Conservation (phyloP, 129 eudicot genomes). For the Lactuca sativa region DNA sequence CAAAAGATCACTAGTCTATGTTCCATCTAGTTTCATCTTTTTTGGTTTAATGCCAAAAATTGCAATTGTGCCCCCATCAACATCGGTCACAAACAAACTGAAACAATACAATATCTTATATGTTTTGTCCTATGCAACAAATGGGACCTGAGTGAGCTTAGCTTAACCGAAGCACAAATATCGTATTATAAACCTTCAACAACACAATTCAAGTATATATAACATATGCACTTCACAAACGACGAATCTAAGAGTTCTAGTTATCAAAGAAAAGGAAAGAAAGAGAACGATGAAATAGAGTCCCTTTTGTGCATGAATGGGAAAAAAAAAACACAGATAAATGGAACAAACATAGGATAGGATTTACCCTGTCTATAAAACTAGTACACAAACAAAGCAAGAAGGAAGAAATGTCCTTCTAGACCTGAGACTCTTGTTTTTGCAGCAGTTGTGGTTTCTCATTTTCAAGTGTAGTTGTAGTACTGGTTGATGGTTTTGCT, state of each 20-base stretch:
- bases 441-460: slow-evolving; percentile 33
- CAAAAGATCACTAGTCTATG: too few relatives aligned
- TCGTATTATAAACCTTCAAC: slow-evolving; percentile 2
- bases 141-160: not conserved
- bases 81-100: too few relatives aligned
- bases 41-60: too few relatives aligned
- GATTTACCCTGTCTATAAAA: slow-evolving; percentile 15
- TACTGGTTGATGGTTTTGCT: slow-evolving; percentile 70
- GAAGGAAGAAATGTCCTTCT: not conserved
- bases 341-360: slow-evolving; percentile 8
- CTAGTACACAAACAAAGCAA: slow-evolving; percentile 31
- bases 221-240: slow-evolving; percentile 12
- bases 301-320: slow-evolving; percentile 15
- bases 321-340: slow-evolving; percentile 18
- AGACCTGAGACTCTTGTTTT: slow-evolving; percentile 33
- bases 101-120: too few relatives aligned
- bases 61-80: too few relatives aligned
- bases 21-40: too few relatives aligned
- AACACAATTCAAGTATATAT: slow-evolving; percentile 13
- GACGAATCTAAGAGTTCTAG: not conserved
- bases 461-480: slow-evolving; percentile 50
- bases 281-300: slow-evolving; percentile 1
- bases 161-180: not conserved
- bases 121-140: too few relatives aligned
- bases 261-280: not conserved